phyloP scores from a whole-genome alignment of 129 eudicot genomes.

The Flaveria robusta region DNA sequence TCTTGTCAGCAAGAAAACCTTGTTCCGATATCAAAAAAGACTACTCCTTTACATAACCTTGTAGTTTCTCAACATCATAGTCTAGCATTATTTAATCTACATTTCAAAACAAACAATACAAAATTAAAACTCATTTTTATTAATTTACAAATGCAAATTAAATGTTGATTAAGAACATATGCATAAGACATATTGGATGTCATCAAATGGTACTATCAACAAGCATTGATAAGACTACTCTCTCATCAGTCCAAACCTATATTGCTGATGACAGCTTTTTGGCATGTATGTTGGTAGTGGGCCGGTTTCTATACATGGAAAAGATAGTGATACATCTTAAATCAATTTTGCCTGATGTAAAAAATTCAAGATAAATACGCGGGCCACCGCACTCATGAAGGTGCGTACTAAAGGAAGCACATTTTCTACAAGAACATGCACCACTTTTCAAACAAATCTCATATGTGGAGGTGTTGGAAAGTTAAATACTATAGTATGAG shows the following conservation, averaged over 20 bases:
- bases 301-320: constrained; percentile 37
- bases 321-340: constrained; percentile 28
- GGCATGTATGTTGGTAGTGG: constrained; percentile 38
- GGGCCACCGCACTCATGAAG: constrained; percentile 35
- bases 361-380: constrained; percentile 30
- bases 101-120: constrained; percentile 13
- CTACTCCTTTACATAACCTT: constrained; percentile 77
- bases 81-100: constrained; percentile 72
- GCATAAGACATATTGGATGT: constrained; percentile 21
- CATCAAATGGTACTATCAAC: constrained; percentile 34
- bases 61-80: constrained; percentile 67
- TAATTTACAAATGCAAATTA: neutral
- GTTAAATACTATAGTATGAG: constrained; percentile 1
- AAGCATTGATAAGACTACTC: constrained; percentile 38
- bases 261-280: constrained; percentile 32
- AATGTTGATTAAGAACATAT: neutral
- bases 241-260: constrained; percentile 28
- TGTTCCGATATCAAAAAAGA: constrained; percentile 70
- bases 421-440: constrained; percentile 42
- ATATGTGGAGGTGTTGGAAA: neutral
- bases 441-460: constrained; percentile 19
- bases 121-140: neutral
- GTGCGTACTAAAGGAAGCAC: constrained; percentile 46
- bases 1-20: constrained; percentile 90
- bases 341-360: constrained; percentile 33